phyloP scores from a whole-genome alignment of 176 grass and related monocot genomes.

The Triticum timopheevii region DNA sequence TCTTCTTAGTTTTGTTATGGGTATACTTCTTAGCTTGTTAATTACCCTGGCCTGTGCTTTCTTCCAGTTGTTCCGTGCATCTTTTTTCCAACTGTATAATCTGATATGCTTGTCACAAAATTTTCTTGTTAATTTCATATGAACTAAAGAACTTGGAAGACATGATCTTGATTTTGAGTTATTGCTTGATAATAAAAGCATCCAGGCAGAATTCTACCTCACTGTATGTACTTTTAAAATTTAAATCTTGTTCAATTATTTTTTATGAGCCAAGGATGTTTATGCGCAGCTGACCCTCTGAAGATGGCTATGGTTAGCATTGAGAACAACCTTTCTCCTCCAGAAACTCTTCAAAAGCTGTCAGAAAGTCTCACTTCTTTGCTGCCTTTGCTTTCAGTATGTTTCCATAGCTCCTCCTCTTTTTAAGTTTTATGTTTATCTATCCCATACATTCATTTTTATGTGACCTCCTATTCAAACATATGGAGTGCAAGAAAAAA shows the following conservation, averaged over 20 bases:
- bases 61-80: not conserved
- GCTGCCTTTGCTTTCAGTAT: slow-evolving; percentile 85
- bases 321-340: slow-evolving; percentile 60
- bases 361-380: slow-evolving; percentile 76
- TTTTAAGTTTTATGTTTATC: not conserved
- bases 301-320: slow-evolving; percentile 87
- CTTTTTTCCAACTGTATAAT: not conserved
- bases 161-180: not conserved
- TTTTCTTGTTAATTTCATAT: not conserved
- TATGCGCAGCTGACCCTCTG: slow-evolving; percentile 64
- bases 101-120: not conserved
- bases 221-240: not conserved
- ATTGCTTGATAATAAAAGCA: not conserved
- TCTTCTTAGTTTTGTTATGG: slow-evolving; percentile 86
- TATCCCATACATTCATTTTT: not conserved
- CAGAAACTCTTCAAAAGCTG: slow-evolving; percentile 63
- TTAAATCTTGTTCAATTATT: slow-evolving; percentile 5
- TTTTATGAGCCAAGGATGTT: slow-evolving; percentile 1
- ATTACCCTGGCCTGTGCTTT: not conserved
- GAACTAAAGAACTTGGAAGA: not conserved
- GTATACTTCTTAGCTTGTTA: slow-evolving; percentile 41
- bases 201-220: not conserved
- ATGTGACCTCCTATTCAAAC: not conserved
- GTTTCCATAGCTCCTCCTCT: slow-evolving; percentile 7
- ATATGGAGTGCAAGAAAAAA: not conserved